Percentiles rank a stretch among this genome's conserved stretches.
Evolutionary conservation across 768 basidiomycete species (phyloP).

Genomic region (Mycena capillaripes): DNA sequence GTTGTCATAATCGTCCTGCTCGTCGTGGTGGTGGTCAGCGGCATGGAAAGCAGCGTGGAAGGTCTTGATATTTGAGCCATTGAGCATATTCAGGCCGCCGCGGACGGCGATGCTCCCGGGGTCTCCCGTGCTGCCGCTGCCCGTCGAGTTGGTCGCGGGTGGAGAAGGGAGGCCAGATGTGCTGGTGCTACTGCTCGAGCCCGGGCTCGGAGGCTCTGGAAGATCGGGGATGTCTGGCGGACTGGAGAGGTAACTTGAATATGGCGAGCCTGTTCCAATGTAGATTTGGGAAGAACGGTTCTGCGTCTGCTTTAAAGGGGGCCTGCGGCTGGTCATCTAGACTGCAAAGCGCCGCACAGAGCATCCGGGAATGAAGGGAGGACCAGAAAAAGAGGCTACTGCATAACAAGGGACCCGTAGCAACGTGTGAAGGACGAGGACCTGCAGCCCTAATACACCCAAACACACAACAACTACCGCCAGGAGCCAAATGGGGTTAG

Average conservation of each 20-base stretch:
- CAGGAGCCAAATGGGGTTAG: slow-evolving; percentile 26
- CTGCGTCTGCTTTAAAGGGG: slow-evolving; percentile 54
- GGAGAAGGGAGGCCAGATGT: slow-evolving; percentile 85
- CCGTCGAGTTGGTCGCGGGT: slow-evolving; percentile 88
- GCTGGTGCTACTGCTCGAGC: slow-evolving; percentile 56
- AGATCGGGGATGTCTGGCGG: slow-evolving; percentile 72
- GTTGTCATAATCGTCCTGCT: slow-evolving; percentile 59
- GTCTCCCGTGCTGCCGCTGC: slow-evolving; percentile 82
- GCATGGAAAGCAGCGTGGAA: slow-evolving; percentile 42
- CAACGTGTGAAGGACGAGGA: slow-evolving; percentile 31
- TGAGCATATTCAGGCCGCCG: slow-evolving; percentile 51
- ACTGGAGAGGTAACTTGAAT: slow-evolving; percentile 47
- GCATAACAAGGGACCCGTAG: slow-evolving; percentile 24
- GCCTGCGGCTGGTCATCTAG: slow-evolving; percentile 66
- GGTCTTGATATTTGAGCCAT: slow-evolving; percentile 54
- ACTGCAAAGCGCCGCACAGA: slow-evolving; percentile 29
- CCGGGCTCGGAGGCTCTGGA: slow-evolving; percentile 79
- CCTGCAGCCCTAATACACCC: neutral
- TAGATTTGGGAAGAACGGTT: slow-evolving; percentile 76
- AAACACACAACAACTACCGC: slow-evolving; percentile 28
- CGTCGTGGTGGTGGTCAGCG: slow-evolving; percentile 60
- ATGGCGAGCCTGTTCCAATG: slow-evolving; percentile 57
- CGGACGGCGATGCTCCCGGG: slow-evolving; percentile 58
- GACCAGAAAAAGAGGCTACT: slow-evolving; percentile 15
- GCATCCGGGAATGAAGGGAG: slow-evolving; percentile 28